Base-by-base conservation (phyloP, 306 rosid genomes). In the Astragalus glycyphyllos region DNA sequence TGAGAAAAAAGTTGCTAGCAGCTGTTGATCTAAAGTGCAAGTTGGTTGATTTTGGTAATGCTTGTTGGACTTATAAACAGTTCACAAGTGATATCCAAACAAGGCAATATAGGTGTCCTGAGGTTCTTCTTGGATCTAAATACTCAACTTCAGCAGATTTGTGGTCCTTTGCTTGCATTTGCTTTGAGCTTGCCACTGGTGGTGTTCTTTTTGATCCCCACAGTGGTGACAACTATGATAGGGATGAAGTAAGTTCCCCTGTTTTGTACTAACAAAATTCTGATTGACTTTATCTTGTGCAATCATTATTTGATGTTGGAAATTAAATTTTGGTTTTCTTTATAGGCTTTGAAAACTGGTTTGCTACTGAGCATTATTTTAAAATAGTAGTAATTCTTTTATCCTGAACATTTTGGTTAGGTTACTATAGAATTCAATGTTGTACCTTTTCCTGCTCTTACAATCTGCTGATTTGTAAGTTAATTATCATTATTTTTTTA, bases 151-250 rank as follows among this genome's bases (percentile, higher is more conserved):
- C 97, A 8, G 97, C 88, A 5, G 96, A 91, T 82, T 81, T 91
- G 32, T 91, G 97, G 97, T 91, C 97, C 53, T 84, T 91, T 70
- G 96, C 97, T 12, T 91, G 97, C 79, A 91, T 61, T 41, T 61
- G 68, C 51, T 61, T 61, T 17, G 68, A 61, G 68, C 49, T 61
- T 40, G 68, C 34, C 60, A 85, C 97, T 13, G 96, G 96, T 13
- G 96, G 89, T 85, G 96, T 91, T 45, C 96, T 91, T 76, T 91
- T 91, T 81, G 93, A 91, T 73, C 97, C 97, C 31, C 93, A 89
- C 77, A 87, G 82, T 35, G 91, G 96, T 51, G 97, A 91, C 73
- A 87, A 81, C 85, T 91, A 80, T 81, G 96, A 89, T 49, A 87
- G 84, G 78, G 97, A 91, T 82, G 97, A 91, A 92, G 97, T 87